Conservation (phyloP, 2,329 filamentous ascomycete species). For the Fusarium sp. region DNA sequence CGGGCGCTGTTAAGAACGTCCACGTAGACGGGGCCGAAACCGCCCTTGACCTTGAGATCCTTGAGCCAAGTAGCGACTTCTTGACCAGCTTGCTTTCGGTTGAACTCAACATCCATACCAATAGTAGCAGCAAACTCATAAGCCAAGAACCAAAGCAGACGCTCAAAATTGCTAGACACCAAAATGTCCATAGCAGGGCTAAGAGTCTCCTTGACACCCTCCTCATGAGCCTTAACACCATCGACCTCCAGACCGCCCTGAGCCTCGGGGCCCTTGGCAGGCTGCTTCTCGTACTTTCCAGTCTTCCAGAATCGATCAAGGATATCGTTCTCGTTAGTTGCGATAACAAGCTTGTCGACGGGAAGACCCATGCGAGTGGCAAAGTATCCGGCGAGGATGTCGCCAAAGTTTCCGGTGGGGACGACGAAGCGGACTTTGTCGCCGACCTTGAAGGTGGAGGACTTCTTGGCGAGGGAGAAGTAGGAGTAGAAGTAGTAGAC, state of each 20-base stretch:
- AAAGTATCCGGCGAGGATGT: constrained; percentile 94
- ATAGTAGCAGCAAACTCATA: constrained; percentile 73
- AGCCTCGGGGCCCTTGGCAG: constrained; percentile 67
- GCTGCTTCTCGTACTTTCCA: constrained; percentile 88
- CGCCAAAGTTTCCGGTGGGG: constrained; percentile 94
- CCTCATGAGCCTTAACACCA: constrained; percentile 71
- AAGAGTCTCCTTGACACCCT: constrained; percentile 89
- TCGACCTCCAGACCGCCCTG: constrained; percentile 73
- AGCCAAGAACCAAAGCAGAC: constrained; percentile 92
- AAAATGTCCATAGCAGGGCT: constrained; percentile 98
- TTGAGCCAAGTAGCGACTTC: constrained; percentile 83
- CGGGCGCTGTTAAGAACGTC: constrained; percentile 79
- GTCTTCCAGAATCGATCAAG: constrained; percentile 94
- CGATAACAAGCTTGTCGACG: constrained; percentile 87
- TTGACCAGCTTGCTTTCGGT: constrained; percentile 77
- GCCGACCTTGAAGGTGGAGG: constrained; percentile 69
- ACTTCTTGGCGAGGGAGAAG: constrained; percentile 78
- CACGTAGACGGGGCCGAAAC: constrained; percentile 81
- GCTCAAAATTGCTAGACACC: constrained; percentile 96
- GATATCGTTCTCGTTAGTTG: constrained; percentile 98
- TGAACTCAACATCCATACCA: constrained; percentile 73
- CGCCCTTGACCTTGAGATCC: constrained; percentile 82
- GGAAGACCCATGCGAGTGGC: constrained; percentile 91
- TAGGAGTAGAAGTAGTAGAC: constrained; percentile 98
- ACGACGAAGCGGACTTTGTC: constrained; percentile 86